These are phyloP conservation scores for Zymoseptoria crescenta DNA, from an alignment of 2,329 filamentous ascomycete species.

Conservation along the genomic window DNA sequence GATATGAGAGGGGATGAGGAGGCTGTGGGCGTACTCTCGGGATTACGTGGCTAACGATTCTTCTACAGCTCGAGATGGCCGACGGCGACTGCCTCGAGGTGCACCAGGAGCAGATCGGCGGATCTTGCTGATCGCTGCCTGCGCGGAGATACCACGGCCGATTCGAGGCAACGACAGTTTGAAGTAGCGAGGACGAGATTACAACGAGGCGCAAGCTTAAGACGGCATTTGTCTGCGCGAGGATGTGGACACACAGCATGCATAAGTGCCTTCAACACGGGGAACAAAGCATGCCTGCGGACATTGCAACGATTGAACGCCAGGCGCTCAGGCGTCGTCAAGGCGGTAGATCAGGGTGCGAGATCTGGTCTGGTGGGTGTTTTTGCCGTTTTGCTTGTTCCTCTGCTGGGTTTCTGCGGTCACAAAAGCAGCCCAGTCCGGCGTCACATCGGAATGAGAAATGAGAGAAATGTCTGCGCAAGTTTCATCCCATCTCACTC, in stretches of 20 bases:
- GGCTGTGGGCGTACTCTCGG: no score
- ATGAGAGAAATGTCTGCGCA: background rate
- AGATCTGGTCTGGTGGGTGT: background rate
- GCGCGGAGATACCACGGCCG: background rate
- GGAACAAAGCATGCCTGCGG: background rate
- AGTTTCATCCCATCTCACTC: background rate
- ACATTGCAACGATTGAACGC: background rate
- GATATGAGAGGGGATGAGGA: no score
- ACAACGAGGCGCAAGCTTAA: background rate
- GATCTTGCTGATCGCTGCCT: constrained; percentile 30
- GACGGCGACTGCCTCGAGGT: constrained; percentile 96
- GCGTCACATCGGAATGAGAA: background rate
- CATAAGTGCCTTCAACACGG: background rate
- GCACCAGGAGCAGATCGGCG: constrained; percentile 95
- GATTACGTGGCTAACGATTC: no score
- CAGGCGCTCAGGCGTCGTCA: no score
- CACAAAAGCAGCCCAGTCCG: background rate
- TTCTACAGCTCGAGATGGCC: constrained; percentile 91
- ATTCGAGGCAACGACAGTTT: background rate
- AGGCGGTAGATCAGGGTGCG: background rate
- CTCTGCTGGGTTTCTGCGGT: background rate
- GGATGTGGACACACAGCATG: background rate
- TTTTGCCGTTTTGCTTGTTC: background rate
- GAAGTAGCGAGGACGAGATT: background rate
- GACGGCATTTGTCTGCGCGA: background rate